Percentiles rank a stretch among this genome's conserved stretches.
These are phyloP conservation scores for Epicoccum sorghinum DNA, from an alignment of 2,329 filamentous ascomycete species.

Conservation along the genomic window DNA sequence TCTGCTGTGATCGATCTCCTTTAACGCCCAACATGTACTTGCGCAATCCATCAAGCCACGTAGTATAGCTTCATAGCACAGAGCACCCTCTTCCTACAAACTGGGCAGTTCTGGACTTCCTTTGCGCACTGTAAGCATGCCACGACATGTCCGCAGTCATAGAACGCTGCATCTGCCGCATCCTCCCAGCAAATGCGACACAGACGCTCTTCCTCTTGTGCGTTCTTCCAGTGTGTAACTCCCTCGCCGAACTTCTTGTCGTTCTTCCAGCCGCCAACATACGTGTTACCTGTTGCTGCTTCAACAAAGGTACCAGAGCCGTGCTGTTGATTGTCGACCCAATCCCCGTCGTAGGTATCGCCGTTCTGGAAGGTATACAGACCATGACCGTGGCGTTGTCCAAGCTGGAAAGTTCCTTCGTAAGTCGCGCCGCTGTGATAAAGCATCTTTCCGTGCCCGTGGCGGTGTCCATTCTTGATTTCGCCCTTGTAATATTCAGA, in stretches of 20 bases:
- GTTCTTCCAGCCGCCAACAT: constrained; percentile 65
- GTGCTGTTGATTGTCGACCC: constrained; percentile 68
- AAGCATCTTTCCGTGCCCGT: constrained; percentile 62
- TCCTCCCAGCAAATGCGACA: constrained; percentile 69
- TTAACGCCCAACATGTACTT: too few species aligned
- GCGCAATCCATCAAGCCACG: constrained; percentile 30
- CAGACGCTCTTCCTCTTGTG: constrained; percentile 64
- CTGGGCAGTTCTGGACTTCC: constrained; percentile 64
- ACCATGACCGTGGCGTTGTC: constrained; percentile 61
- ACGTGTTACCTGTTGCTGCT: constrained; percentile 64
- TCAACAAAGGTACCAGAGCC: constrained; percentile 65
- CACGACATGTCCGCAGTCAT: constrained; percentile 68
- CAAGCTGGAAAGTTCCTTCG: constrained; percentile 59
- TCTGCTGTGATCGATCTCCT: too few species aligned
- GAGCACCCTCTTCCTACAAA: constrained; percentile 64
- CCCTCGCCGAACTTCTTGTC: constrained; percentile 67
- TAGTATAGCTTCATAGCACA: constrained; percentile 64
- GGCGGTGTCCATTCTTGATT: constrained; percentile 53
- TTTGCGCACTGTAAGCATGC: constrained; percentile 65
- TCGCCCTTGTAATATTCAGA: constrained; percentile 63
- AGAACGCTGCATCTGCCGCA: constrained; percentile 65
- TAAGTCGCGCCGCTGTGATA: constrained; percentile 63
- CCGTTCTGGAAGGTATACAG: constrained; percentile 68
- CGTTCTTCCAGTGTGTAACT: constrained; percentile 66
- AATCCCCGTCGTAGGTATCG: constrained; percentile 64